Evolutionary conservation across 768 basidiomycete genomes (phyloP).

Genomic region (Lactarius deliciosus): DNA sequence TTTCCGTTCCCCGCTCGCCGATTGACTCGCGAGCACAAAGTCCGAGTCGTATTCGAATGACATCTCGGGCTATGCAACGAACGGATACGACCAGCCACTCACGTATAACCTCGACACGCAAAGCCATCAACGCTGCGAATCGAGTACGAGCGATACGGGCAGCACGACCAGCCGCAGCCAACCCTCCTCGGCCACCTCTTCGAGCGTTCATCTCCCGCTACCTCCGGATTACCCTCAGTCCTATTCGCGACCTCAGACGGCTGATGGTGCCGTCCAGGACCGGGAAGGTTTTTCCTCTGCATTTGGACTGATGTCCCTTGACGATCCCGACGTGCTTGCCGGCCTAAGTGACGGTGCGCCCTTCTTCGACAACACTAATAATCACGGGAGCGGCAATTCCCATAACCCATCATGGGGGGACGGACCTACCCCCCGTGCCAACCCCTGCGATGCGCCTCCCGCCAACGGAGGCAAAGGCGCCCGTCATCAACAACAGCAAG

Average conservation of each 20-base stretch:
- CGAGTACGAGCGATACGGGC: slow-evolving; percentile 44
- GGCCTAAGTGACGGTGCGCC: slow-evolving; percentile 59
- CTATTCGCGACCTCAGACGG: slow-evolving; percentile 30
- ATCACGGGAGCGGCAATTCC: slow-evolving; percentile 13
- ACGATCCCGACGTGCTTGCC: slow-evolving; percentile 68
- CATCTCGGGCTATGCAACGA: slow-evolving; percentile 7
- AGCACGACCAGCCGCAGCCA: slow-evolving; percentile 45
- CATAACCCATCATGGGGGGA: slow-evolving; percentile 25
- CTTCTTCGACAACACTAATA: slow-evolving; percentile 48
- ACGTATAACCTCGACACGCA: slow-evolving; percentile 30
- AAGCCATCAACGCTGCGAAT: slow-evolving; percentile 31
- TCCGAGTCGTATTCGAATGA: slow-evolving; percentile 14
- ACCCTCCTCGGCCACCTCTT: slow-evolving; percentile 56
- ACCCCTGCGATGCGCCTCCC: slow-evolving; percentile 20
- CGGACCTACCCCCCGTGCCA: slow-evolving; percentile 27
- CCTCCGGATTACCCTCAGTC: slow-evolving; percentile 30
- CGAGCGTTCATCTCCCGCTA: slow-evolving; percentile 51
- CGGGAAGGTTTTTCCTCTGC: slow-evolving; percentile 42
- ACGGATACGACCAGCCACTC: slow-evolving; percentile 24
- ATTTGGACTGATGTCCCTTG: slow-evolving; percentile 75
- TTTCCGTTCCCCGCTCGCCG: background rate
- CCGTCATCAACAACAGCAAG: slow-evolving; percentile 35
- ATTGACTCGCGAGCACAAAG: slow-evolving; percentile 18
- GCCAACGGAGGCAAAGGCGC: slow-evolving; percentile 29
- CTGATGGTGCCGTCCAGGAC: slow-evolving; percentile 26